These are phyloP conservation scores for Neospermospora avenae DNA, from an alignment of 2,329 filamentous ascomycete species.

Conservation along the genomic window DNA sequence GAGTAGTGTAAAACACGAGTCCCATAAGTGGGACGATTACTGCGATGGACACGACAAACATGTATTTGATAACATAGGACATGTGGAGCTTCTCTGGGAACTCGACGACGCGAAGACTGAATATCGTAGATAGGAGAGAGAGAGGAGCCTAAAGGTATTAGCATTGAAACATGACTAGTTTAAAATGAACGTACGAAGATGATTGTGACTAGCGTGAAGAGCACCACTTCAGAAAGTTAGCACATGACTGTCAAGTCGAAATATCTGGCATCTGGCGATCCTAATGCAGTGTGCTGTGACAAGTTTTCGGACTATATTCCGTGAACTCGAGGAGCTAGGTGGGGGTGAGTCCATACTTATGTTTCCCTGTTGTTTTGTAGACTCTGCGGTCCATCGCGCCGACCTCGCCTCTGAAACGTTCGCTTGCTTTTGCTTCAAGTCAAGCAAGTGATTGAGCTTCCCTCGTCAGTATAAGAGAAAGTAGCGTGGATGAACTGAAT, in stretches of 20 bases:
- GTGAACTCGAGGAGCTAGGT: too few species aligned
- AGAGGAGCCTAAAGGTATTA: constrained; percentile 10
- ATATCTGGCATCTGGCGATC: too few species aligned
- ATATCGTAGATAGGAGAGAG: constrained; percentile 13
- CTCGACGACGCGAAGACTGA: constrained; percentile 9
- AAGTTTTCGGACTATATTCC: too few species aligned
- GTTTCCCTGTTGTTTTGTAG: constrained; percentile 13
- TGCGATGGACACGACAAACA: constrained; percentile 15
- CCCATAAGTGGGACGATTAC: constrained; percentile 11
- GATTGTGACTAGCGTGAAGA: constrained; percentile 47
- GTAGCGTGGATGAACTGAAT: neutral
- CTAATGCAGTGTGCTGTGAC: too few species aligned
- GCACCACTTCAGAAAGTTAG: constrained; percentile 29
- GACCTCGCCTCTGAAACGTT: constrained; percentile 44
- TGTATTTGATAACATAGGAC: constrained; percentile 9
- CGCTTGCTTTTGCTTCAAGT: constrained; percentile 46
- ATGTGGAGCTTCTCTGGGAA: constrained; percentile 7
- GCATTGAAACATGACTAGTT: neutral
- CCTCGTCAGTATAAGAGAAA: neutral
- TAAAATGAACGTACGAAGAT: constrained; percentile 39
- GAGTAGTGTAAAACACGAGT: constrained; percentile 14
- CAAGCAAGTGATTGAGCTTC: constrained; percentile 36
- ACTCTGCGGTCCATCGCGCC: constrained; percentile 38
- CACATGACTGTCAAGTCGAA: too few species aligned
- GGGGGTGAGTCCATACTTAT: too few species aligned